These are phyloP conservation scores for Suhomyces canberraensis DNA, from an alignment of 805 yeast genomes.

Conservation along the genomic window DNA sequence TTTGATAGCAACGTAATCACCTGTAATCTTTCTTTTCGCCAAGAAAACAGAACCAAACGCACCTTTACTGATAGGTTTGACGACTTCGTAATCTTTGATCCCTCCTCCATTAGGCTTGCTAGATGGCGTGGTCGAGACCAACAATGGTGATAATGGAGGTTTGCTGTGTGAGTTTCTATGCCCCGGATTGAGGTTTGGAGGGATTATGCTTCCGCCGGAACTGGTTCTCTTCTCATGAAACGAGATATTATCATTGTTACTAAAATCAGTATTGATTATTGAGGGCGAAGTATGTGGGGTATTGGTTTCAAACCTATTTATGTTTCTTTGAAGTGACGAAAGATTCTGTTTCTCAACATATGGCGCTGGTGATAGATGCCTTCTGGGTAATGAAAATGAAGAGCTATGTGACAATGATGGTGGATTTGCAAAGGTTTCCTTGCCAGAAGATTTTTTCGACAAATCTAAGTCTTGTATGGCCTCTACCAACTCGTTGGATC, in stretches of 20 bases:
- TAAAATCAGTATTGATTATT: constrained; percentile 11
- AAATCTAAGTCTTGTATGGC: constrained; percentile 28
- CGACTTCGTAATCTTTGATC: constrained; percentile 82
- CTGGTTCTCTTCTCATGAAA: constrained; percentile 15
- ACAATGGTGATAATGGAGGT: constrained; percentile 76
- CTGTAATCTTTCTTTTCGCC: constrained; percentile 78
- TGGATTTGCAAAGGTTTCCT: constrained; percentile 2
- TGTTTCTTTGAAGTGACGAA: constrained; percentile 60
- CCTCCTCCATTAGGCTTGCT: constrained; percentile 59
- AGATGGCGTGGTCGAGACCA: constrained; percentile 61
- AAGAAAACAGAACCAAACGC: constrained; percentile 96
- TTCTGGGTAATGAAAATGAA: constrained; percentile 48
- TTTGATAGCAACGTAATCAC: constrained; percentile 94
- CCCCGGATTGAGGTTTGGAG: constrained; percentile 1
- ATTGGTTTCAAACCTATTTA: constrained; percentile 12
- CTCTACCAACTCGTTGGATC: constrained; percentile 22
- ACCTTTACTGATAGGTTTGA: constrained; percentile 93
- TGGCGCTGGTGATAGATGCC: constrained; percentile 55
- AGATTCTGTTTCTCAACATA: constrained; percentile 48
- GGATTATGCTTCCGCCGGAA: constrained; percentile 15
- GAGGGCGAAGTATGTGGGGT: constrained; percentile 11
- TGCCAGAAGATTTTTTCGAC: constrained; percentile 20
- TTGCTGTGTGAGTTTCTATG: constrained; percentile 22
- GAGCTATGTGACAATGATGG: constrained; percentile 16
- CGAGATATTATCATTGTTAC: constrained; percentile 8